Percentiles rank a stretch among this genome's conserved stretches.
Conservation (phyloP, 495 filamentous ascomycete genomes). For the Aspergillus coremiiformis region DNA sequence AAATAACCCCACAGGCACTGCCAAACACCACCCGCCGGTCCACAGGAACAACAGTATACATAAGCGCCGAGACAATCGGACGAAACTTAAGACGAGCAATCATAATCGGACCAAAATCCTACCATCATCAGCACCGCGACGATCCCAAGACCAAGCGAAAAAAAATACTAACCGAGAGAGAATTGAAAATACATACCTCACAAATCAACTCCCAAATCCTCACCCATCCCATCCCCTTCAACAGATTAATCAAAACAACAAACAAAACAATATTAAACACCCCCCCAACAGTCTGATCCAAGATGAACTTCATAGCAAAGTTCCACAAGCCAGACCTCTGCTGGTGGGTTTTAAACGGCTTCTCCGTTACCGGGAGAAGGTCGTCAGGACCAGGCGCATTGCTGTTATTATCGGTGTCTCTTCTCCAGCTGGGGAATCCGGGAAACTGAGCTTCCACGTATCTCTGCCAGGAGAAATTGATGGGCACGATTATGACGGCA, state of each 20-base stretch:
- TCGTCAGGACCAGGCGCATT: slow-evolving; percentile 7
- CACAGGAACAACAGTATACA: slow-evolving; percentile 74
- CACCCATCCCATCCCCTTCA: slow-evolving; percentile 35
- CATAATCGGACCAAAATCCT: slow-evolving; percentile 65
- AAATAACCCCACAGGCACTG: slow-evolving; percentile 70
- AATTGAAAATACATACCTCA: slow-evolving; percentile 26
- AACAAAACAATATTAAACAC: slow-evolving; percentile 74
- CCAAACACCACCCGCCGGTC: slow-evolving; percentile 70
- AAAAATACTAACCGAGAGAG: slow-evolving; percentile 2
- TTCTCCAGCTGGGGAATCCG: slow-evolving; percentile 27
- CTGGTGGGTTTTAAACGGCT: slow-evolving; percentile 15
- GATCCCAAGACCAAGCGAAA: too few relatives aligned
- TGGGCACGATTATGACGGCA: slow-evolving; percentile 66
- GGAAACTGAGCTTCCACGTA: slow-evolving; percentile 50
- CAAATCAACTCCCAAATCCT: slow-evolving; percentile 27
- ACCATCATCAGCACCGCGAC: background rate
- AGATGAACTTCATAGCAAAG: slow-evolving; percentile 68
- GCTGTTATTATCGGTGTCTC: background rate
- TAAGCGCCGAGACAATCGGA: slow-evolving; percentile 71
- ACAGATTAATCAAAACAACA: slow-evolving; percentile 48
- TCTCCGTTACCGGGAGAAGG: slow-evolving; percentile 27
- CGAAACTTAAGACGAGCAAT: slow-evolving; percentile 73
- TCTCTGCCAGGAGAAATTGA: slow-evolving; percentile 82
- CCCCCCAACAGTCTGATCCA: slow-evolving; percentile 76
- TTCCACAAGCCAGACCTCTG: slow-evolving; percentile 45